Evolutionary conservation across 129 eudicot genomes (phyloP).

Genomic region (Lactuca sativa): DNA sequence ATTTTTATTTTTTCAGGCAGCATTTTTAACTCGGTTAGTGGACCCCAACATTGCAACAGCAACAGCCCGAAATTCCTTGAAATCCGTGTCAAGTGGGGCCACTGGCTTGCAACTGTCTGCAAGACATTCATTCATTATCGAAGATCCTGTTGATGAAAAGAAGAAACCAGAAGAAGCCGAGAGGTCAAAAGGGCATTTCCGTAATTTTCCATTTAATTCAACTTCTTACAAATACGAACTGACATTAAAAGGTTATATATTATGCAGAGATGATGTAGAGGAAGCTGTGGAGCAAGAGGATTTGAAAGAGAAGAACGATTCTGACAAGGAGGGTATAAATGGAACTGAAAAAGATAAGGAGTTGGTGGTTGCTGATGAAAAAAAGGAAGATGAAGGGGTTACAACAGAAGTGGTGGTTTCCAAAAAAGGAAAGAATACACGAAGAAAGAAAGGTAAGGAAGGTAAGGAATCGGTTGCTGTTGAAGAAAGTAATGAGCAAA

Average conservation of each 20-base stretch:
- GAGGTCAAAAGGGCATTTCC: constrained; percentile 41
- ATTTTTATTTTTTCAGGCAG: constrained; percentile 59
- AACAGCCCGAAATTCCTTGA: constrained; percentile 56
- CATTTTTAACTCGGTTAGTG: constrained; percentile 69
- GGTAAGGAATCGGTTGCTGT: constrained; percentile 19
- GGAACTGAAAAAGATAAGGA: constrained; percentile 34
- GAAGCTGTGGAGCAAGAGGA: constrained; percentile 43
- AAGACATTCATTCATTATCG: constrained; percentile 77
- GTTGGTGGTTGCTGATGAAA: constrained; percentile 23
- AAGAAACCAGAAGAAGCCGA: constrained; percentile 43
- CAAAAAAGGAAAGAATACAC: constrained; percentile 30
- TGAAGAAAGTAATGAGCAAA: constrained; percentile 37
- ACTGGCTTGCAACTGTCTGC: constrained; percentile 70
- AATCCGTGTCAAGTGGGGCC: constrained; percentile 51
- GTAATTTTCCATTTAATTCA: constrained; percentile 21
- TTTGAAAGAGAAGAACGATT: constrained; percentile 33
- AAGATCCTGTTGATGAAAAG: constrained; percentile 66
- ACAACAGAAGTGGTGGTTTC: constrained; percentile 12
- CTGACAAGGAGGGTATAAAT: constrained; percentile 21
- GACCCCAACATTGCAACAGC: constrained; percentile 76
- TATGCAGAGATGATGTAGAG: constrained; percentile 47
- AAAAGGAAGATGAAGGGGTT: constrained; percentile 17
- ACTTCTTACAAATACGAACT: background rate
- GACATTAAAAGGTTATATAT: background rate
- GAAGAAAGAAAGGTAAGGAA: constrained; percentile 19